Conservation (phyloP, 1,284 basidiomycete genomes). For the Sporisorium graminicola region DNA sequence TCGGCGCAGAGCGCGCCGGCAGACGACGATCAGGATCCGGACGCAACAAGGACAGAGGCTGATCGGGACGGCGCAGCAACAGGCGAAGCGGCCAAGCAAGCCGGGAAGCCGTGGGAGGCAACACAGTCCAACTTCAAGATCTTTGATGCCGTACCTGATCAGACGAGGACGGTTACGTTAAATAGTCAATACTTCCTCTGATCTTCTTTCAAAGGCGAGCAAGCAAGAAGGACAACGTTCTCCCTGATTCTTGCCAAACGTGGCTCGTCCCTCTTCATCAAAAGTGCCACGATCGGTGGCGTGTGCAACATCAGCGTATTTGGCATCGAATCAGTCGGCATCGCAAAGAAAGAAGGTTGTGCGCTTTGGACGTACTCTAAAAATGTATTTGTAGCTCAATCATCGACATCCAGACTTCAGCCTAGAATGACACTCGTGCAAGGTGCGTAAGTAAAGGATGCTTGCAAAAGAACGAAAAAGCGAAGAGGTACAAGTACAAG, state of each 20-base stretch:
- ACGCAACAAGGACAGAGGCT: slow-evolving; percentile 14
- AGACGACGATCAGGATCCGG: slow-evolving; percentile 52
- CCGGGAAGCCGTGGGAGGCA: slow-evolving; percentile 31
- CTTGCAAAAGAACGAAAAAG: slow-evolving; percentile 13
- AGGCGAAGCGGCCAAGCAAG: not conserved
- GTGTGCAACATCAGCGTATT: not conserved
- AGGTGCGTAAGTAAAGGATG: slow-evolving; percentile 5
- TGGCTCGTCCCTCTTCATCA: not conserved
- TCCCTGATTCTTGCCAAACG: not conserved
- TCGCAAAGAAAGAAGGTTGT: not conserved
- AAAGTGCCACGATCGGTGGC: not conserved
- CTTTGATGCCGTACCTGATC: slow-evolving; percentile 68
- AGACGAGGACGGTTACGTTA: slow-evolving; percentile 40
- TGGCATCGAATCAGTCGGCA: not conserved
- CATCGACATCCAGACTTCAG: not conserved
- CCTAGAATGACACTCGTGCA: not conserved
- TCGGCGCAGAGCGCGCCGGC: slow-evolving; percentile 83
- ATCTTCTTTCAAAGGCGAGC: not conserved
- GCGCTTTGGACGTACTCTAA: not conserved
- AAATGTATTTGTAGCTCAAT: slow-evolving; percentile 34
- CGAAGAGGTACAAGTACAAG: slow-evolving; percentile 30
- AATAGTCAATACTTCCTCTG: slow-evolving; percentile 50
- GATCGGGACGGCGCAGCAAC: not conserved
- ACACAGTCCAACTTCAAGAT: slow-evolving; percentile 70
- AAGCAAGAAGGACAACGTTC: not conserved